phyloP scores from a whole-genome alignment of 2,329 filamentous ascomycete genomes.

The Mariannaea elegans region DNA sequence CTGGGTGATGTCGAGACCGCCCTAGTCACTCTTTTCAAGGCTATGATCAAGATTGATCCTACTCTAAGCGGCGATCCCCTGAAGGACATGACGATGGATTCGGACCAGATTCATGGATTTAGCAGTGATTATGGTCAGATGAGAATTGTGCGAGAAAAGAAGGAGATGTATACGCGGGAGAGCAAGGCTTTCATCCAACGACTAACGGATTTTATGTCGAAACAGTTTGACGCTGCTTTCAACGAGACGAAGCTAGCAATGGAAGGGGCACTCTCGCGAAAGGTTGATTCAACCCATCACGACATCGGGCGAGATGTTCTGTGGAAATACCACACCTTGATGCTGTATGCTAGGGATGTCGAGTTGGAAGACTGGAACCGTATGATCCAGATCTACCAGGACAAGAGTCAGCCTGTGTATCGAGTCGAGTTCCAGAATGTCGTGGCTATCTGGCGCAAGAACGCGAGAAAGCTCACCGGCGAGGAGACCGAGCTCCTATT shows the following conservation, averaged over 20 bases:
- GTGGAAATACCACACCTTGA: conserved; percentile 88
- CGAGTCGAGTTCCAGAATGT: conserved; percentile 84
- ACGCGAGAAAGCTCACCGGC: conserved; percentile 76
- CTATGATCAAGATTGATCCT: conserved; percentile 93
- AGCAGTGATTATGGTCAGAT: conserved; percentile 86
- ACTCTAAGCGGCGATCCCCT: conserved; percentile 68
- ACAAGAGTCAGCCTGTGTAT: conserved; percentile 79
- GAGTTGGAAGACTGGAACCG: conserved; percentile 84
- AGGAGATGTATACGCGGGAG: conserved; percentile 84
- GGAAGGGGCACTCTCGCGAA: conserved; percentile 67
- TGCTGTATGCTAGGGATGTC: conserved; percentile 88
- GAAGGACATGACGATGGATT: conserved; percentile 56
- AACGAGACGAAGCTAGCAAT: conserved; percentile 73
- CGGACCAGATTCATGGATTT: conserved; percentile 58
- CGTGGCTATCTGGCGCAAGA: conserved; percentile 80
- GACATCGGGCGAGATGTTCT: conserved; percentile 76
- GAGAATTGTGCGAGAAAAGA: conserved; percentile 94
- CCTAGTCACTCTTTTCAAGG: conserved; percentile 85
- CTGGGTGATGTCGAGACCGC: conserved; percentile 81
- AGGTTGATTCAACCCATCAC: conserved; percentile 76
- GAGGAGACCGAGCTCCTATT: conserved; percentile 90
- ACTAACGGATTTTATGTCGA: conserved; percentile 82
- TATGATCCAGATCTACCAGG: conserved; percentile 82
- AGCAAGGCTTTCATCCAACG: conserved; percentile 80
- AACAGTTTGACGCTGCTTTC: conserved; percentile 80